Conservation (phyloP, 345 rosid species). For the Pistacia atlantica region DNA sequence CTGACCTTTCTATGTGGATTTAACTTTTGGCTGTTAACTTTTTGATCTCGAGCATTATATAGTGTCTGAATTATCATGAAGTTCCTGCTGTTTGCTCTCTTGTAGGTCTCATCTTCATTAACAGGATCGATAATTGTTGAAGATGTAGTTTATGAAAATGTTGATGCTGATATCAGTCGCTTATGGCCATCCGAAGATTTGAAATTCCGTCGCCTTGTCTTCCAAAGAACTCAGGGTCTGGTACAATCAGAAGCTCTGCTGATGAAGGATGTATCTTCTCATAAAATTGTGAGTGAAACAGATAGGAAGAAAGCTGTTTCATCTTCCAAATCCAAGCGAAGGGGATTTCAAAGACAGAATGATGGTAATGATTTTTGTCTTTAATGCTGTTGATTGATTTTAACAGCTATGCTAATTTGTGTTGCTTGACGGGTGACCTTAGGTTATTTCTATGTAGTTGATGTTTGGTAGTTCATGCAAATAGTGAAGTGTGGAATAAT, state of each 20-base stretch:
- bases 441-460: background rate
- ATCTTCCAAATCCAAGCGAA: conserved; percentile 55
- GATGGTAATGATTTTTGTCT: conserved; percentile 46
- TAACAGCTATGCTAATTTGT: background rate
- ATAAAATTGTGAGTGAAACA: conserved; percentile 30
- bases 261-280: conserved; percentile 38
- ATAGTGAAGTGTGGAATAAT: background rate
- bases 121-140: conserved; percentile 75
- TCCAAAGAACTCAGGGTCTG: conserved; percentile 72
- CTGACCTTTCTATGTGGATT: background rate
- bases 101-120: conserved; percentile 69
- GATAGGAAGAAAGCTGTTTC: conserved; percentile 38
- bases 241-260: conserved; percentile 97
- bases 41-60: background rate
- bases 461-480: background rate
- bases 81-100: conserved; percentile 7
- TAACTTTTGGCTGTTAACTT: background rate
- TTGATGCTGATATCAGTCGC: conserved; percentile 42
- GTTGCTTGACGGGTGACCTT: conserved; percentile 7
- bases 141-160: conserved; percentile 79
- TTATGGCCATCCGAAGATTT: conserved; percentile 47
- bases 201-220: conserved; percentile 84
- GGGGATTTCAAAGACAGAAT: conserved; percentile 38
- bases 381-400: conserved; percentile 1
- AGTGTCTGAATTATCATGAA: background rate